phyloP scores from a whole-genome alignment of 768 basidiomycete species.

The Butyriboletus loyo region DNA sequence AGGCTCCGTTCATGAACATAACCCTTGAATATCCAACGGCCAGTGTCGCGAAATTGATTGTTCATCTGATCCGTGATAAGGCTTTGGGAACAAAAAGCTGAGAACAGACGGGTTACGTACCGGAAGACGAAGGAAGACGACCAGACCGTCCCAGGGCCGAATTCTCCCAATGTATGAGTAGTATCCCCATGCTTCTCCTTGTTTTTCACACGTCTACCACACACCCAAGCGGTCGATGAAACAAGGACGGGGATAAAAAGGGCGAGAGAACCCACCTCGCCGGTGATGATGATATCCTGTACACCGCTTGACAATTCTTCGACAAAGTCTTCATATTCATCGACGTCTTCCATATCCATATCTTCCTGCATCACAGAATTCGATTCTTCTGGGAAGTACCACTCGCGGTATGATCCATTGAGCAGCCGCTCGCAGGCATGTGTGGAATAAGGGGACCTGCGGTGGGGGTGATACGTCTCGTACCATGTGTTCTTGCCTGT shows the following conservation, averaged over 20 bases:
- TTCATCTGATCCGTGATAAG: slow-evolving; percentile 33
- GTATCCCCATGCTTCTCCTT: slow-evolving; percentile 51
- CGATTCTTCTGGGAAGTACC: slow-evolving; percentile 24
- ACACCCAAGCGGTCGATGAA: not conserved
- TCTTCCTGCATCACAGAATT: slow-evolving; percentile 14
- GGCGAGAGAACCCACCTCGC: slow-evolving; percentile 39
- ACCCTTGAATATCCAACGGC: slow-evolving; percentile 51
- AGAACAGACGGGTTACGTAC: slow-evolving; percentile 32
- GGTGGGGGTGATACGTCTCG: slow-evolving; percentile 43
- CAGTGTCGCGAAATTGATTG: slow-evolving; percentile 28
- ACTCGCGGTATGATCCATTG: slow-evolving; percentile 14
- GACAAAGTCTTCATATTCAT: slow-evolving; percentile 40
- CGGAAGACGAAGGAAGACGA: slow-evolving; percentile 44
- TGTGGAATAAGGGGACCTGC: slow-evolving; percentile 36
- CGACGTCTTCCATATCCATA: slow-evolving; percentile 34
- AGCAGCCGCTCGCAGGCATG: slow-evolving; percentile 30
- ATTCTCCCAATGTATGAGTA: slow-evolving; percentile 46
- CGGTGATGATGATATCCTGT: slow-evolving; percentile 51
- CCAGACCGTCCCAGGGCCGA: slow-evolving; percentile 49
- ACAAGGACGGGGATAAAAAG: not conserved
- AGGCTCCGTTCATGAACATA: slow-evolving; percentile 49
- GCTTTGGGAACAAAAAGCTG: slow-evolving; percentile 1
- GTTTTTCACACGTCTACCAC: slow-evolving; percentile 40
- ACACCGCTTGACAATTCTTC: slow-evolving; percentile 40
- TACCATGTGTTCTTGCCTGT: slow-evolving; percentile 40